Evolutionary conservation across 1,284 basidiomycete species (phyloP), one percentile per base, ranked within the genome.

Genomic region (Afroboletus lepidellus): DNA sequence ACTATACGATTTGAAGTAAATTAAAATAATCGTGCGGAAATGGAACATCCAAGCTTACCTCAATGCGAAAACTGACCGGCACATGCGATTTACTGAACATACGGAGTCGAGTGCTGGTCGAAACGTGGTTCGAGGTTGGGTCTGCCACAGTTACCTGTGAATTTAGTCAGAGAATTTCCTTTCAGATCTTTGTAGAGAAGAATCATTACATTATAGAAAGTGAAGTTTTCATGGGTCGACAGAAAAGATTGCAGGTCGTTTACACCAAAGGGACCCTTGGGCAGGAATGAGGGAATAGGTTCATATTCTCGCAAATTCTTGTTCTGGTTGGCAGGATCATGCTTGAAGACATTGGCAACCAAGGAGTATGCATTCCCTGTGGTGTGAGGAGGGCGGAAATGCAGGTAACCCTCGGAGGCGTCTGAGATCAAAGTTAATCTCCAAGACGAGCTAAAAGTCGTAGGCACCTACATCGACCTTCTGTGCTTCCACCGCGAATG

Each of bases 161-260:
- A 23, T n/a, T 41, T 4, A 12, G n/a, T 43, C 8, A 24, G 4
- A 18, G 33, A 20, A 11, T 41, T 42, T 15, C 8, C 6, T 41
- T 24, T 6, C 2, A 6, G 16, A 24, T n/a, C n/a, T n/a, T n/a
- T n/a, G n/a, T n/a, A 13, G n/a, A 32, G 3, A 25, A 27, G 15
- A 43, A 44, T 0, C 7, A 41, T n/a, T 47, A 58, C 54, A 43
- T 58, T 53, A 30, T 58, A 44, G 39, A 56, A 56, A 3, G 57
- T 48, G 24, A 38, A 30, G 7, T n/a, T 18, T 0, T 52, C 34
- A 6, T 59, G 41, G n/a, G 34, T 16, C 2, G 30, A 24, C n/a
- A 55, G 32, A 30, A 56, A 58, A 8, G 36, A 11, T n/a, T 44
- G 5, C 4, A 51, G 41, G 3, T 51, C 49, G 8, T 56, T 36